These are phyloP conservation scores for Talaromyces stipitatus DNA, from an alignment of 495 filamentous ascomycete genomes.

Conservation along the genomic window DNA sequence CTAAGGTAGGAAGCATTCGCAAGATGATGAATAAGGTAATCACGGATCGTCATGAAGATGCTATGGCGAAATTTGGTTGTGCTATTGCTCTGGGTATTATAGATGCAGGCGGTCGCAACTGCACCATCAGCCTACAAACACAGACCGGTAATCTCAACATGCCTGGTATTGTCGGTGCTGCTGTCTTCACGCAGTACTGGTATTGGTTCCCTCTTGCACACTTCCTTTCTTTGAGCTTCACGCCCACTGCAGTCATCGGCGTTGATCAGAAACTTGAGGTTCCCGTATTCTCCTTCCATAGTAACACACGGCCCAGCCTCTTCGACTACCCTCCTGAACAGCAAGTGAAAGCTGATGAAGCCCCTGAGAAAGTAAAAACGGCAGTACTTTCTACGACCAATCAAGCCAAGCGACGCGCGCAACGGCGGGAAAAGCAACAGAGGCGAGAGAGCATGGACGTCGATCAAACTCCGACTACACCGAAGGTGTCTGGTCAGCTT, in stretches of 20 bases:
- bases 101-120: slow-evolving; percentile 96
- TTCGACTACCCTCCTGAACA: slow-evolving; percentile 98
- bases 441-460: slow-evolving; percentile 80
- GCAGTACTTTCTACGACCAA: slow-evolving; percentile 95
- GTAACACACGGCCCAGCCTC: slow-evolving; percentile 85
- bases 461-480: slow-evolving; percentile 67
- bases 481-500: slow-evolving; percentile 57
- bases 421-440: slow-evolving; percentile 64
- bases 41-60: slow-evolving; percentile 93
- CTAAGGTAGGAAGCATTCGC: slow-evolving; percentile 72
- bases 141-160: slow-evolving; percentile 98
- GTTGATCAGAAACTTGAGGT: slow-evolving; percentile 90
- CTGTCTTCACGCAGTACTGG: slow-evolving; percentile 99
- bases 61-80: slow-evolving; percentile 98
- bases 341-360: slow-evolving; percentile 88
- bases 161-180: slow-evolving; percentile 94
- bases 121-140: slow-evolving; percentile 94
- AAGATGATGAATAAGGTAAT: slow-evolving; percentile 88
- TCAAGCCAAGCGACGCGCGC: slow-evolving; percentile 88
- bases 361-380: slow-evolving; percentile 88
- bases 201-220: slow-evolving; percentile 99
- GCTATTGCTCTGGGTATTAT: slow-evolving; percentile 94
- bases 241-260: slow-evolving; percentile 88
- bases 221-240: slow-evolving; percentile 90
- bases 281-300: slow-evolving; percentile 93